Evolutionary conservation across 345 rosid genomes (phyloP), one percentile per base, ranked within the genome.

Genomic region (Carallia pectinifolia): DNA sequence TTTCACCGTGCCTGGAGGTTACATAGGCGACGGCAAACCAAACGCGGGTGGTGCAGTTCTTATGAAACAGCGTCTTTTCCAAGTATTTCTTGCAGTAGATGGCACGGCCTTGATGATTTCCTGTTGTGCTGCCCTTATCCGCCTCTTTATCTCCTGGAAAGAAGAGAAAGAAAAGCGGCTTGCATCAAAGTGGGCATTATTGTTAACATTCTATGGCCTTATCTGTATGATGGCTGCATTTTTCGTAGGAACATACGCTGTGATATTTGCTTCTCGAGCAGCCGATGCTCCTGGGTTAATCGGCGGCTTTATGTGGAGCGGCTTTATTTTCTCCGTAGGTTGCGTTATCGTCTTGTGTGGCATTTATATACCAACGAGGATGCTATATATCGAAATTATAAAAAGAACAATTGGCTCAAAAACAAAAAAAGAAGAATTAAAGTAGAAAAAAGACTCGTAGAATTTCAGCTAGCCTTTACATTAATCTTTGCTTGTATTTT

Each of bases 1-100:
- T 30, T 48, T 70, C 60, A 70, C 66, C 64, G 4, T 68, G 38
- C 72, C 64, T 39, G 72, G 56, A 12, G 64, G 72, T 59, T 38
- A 68, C 19, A 8, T 8, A 10, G 17, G 34, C 31, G 64, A 58
- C 12, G 12, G 17, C 6, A 47, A 31, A 36, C 17, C 6, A 5
- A 19, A 61, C 2, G 39, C 30, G 30, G 68, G 68, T 17, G 29
- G 27, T n/a, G 71, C 76, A 38, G 34, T 73, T 6, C 54, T 72
- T 1, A 7, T 10, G 6, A 48, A 65, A 27, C 58, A 52, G 31
- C 4, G 53, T 33, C 50, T 61, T 10, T 72, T 72, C 27, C 10
- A 50, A 50, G 53, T 55, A 10, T 66, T 73, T 53, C 8, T 50
- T 58, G 4, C 66, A 36, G 19, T 61, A 6, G 52, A 73, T 60